Base-by-base conservation (phyloP, 106 monocot species). In the Acorus calamus region DNA sequence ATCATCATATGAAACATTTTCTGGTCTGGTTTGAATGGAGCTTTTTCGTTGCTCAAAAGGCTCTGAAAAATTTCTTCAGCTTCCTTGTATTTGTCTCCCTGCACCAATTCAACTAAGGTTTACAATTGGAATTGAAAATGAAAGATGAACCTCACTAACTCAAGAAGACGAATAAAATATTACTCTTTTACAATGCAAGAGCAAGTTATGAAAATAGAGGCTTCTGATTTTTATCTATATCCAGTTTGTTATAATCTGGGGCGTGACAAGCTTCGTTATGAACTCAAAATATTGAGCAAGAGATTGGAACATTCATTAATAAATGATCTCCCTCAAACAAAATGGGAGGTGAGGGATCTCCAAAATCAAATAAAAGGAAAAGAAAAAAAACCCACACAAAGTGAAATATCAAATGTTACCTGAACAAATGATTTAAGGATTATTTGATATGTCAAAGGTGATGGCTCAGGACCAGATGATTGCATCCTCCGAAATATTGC, bases 1-100 rank as follows among this genome's bases (percentile, higher is more conserved):
- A 98, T 98, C 85, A 98, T 98, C 96, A 91, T 83, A 75, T 91
- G 90, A 65, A 91, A 98, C 87, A 91, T 91, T 77, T 88, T 87
- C 74, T 91, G 96, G 73, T 98, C 96, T 47, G 96, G 91, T 75
- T 87, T 98, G 58, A 91, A 85, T 52, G 79, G 52, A 72, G 84
- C 63, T 51, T 77, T 78, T 57, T 80, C 87, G 65, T 85, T 85
- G 59, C 64, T 81, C 66, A 98, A 53, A 62, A 98, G 82, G 50
- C 72, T 75, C 53, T 85, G 74, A 57, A 98, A 98, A 67, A 83
- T 67, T 49, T 63, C 64, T 72, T 85, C 91, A 59, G 94, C 84
- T 75, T 90, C 87, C 53, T 68, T 61, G 58, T 70, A 96, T 73
- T 79, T 90, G 44, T 96, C 76, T 2, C 84, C 94, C 96, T 88